These are phyloP conservation scores for Globisporangium perplexum DNA, from an alignment of 352 stramenopile genomes.

Conservation along the genomic window DNA sequence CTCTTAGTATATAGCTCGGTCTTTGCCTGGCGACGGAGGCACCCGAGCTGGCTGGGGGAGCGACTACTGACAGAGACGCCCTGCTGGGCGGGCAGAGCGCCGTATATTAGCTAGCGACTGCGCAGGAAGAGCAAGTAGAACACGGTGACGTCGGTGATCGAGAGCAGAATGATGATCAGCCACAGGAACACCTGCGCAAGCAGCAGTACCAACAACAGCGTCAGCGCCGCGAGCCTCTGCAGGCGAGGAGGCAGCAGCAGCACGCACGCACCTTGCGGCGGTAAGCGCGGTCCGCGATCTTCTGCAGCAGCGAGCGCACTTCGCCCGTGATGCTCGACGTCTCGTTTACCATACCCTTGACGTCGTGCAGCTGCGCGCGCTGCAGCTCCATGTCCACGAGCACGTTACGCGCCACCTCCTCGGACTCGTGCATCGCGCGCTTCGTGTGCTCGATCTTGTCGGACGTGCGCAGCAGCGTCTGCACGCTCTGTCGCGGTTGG, in stretches of 20 bases:
- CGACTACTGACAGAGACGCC: too few relatives aligned
- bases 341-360: constrained; percentile 75
- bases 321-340: constrained; percentile 62
- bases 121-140: constrained; percentile 86
- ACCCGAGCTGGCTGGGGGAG: too few relatives aligned
- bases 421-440: constrained; percentile 53
- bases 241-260: too few relatives aligned
- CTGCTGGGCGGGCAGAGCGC: background rate
- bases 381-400: constrained; percentile 78
- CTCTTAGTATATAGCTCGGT: too few relatives aligned
- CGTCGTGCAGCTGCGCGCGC: constrained; percentile 72
- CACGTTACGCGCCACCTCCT: constrained; percentile 63
- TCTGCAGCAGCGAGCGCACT: constrained; percentile 56
- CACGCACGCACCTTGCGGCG: constrained; percentile 41
- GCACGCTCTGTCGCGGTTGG: constrained; percentile 43
- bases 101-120: constrained; percentile 5
- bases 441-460: constrained; percentile 72
- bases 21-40: too few relatives aligned
- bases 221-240: too few relatives aligned
- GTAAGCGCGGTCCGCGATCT: constrained; percentile 65
- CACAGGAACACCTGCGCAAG: constrained; percentile 41
- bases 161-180: constrained; percentile 57
- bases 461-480: constrained; percentile 57
- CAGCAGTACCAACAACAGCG: too few relatives aligned
- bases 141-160: constrained; percentile 61